Base-by-base conservation (phyloP, 768 basidiomycete genomes). In the Suillus variegatus region DNA sequence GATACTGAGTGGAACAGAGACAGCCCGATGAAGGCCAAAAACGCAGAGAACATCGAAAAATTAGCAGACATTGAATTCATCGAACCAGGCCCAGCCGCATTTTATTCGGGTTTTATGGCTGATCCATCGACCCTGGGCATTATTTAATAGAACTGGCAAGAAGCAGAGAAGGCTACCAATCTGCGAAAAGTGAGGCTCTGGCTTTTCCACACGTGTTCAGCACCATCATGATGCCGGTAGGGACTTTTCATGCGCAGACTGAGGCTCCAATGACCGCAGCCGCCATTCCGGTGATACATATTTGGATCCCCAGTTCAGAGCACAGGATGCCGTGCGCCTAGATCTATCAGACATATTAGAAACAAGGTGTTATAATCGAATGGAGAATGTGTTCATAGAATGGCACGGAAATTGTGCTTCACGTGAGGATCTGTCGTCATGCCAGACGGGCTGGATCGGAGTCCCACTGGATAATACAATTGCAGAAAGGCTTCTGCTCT, bases 11-110 rank as follows among this genome's bases (percentile, higher is more conserved):
- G 64, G 10, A 74, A 36, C 36, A 77, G 67, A 55, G 80, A 67
- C 22, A 80, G 66, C 22, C 71, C 73, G 49, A 78, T 32, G 46
- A 79, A 74, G 46, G 52, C 18, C 70, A 61, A 13, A 74, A 58
- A 43, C 49, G 55, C 49, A 54, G 65, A 63, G 69, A 66, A 32
- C 58, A 60, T 60, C 9, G 5, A 41, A 28, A 43, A 43, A 18
- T 12, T 28, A 4, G 56, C n/a, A 38, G 18, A 63, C 16, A 18
- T 38, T 49, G 5, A 5, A 51, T 38, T 4, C 6, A 22, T 41
- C 36, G 35, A 62, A 28, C 13, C 55, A 62, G 7, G 28, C n/a
- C 20, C 25, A n/a, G 56, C 18, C 49, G 52, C 20, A 25, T 54
- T 54, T 52, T 54, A 54, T 54, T 2, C 4, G 32, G 12, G 35